Evolutionary conservation across 179 eudicot species (phyloP).

Genomic region (Amaranthus tricolor): DNA sequence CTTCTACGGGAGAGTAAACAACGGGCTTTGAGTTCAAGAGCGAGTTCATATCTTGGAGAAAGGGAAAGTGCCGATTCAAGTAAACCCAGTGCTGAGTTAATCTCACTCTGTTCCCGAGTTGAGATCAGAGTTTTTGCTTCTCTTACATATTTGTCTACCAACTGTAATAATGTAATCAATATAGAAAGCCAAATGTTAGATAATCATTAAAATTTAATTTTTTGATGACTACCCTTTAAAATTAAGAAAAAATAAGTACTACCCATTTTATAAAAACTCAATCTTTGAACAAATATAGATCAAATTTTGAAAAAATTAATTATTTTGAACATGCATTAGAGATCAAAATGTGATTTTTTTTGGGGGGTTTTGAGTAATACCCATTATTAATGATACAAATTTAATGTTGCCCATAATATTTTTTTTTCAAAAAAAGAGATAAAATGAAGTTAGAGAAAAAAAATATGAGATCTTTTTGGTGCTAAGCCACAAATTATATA

Average conservation of each 20-base stretch:
- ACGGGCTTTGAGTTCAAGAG: constrained; percentile 63
- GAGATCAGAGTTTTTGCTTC: constrained; percentile 71
- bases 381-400: not conserved
- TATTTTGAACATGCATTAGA: too few species aligned
- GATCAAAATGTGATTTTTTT: too few species aligned
- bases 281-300: not conserved
- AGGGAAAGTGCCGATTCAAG: constrained; percentile 66
- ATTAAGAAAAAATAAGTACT: not conserved
- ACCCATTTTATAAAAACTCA: not conserved
- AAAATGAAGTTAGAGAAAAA: not conserved
- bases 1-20: constrained; percentile 53
- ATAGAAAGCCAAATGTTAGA: too few species aligned
- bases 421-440: not conserved
- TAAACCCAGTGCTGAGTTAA: constrained; percentile 59
- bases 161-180: constrained; percentile 29
- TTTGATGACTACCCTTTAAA: not conserved
- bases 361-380: not conserved
- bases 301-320: not conserved
- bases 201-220: not conserved
- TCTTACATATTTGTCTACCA: constrained; percentile 64
- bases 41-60: constrained; percentile 59
- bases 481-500: not conserved
- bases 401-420: not conserved
- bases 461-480: too few species aligned
- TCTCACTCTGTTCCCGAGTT: constrained; percentile 59